Conservation (phyloP, 345 rosid species). For the Trapa bicornis region DNA sequence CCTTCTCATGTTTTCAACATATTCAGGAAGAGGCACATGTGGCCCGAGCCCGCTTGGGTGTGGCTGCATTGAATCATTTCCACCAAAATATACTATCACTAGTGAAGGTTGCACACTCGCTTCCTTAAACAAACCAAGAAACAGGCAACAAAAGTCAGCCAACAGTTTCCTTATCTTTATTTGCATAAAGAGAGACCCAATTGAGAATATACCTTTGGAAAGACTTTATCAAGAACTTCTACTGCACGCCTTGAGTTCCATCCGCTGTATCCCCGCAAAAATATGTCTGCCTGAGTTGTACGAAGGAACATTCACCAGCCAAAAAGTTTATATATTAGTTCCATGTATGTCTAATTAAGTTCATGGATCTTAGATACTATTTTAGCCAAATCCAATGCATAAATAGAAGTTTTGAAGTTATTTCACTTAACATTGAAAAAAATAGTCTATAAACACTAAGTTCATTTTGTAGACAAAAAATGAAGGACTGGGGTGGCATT, state of each 20-base stretch:
- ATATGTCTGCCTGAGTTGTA: constrained; percentile 52
- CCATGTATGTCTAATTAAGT: background rate
- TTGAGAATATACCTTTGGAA: constrained; percentile 53
- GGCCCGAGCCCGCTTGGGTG: constrained; percentile 54
- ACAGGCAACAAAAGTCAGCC: background rate
- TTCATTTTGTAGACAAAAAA: too few relatives aligned
- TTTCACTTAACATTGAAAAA: too few relatives aligned
- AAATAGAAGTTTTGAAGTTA: background rate
- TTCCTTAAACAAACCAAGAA: constrained; percentile 24
- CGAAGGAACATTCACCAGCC: background rate
- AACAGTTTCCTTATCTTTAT: background rate
- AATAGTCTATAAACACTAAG: background rate
- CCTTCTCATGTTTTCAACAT: constrained; percentile 59
- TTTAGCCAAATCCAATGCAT: background rate
- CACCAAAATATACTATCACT: constrained; percentile 90
- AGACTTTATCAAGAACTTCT: constrained; percentile 51
- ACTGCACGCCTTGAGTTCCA: constrained; percentile 82
- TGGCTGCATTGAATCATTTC: constrained; percentile 69
- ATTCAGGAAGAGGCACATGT: constrained; percentile 83
- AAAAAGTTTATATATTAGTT: background rate
- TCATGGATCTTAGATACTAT: background rate
- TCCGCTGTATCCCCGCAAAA: constrained; percentile 71
- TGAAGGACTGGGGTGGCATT: too few relatives aligned
- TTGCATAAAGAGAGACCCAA: background rate
- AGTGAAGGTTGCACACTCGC: constrained; percentile 59